Percentiles rank a stretch among this genome's conserved stretches.
Conservation (phyloP, 768 basidiomycete genomes). For the Pleurotus sapidus region DNA sequence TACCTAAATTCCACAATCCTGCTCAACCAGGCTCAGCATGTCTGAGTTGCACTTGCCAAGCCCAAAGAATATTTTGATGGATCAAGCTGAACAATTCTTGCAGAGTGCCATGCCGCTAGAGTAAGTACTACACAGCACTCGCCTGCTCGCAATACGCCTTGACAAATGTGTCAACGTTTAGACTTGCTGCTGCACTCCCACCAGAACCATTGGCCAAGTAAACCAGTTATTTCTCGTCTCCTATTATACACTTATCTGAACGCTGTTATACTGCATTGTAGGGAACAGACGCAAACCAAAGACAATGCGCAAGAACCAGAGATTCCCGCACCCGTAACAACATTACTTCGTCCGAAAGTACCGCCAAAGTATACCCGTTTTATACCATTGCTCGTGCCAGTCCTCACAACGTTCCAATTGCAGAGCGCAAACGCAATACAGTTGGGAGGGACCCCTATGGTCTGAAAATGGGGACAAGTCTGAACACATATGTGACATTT, state of each 20-base stretch:
- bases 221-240: not conserved
- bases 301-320: constrained; percentile 1
- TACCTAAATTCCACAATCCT: not conserved
- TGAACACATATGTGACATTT: constrained; percentile 47
- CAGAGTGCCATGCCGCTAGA: constrained; percentile 34
- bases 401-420: not conserved
- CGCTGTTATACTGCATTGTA: too few relatives aligned
- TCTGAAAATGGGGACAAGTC: constrained; percentile 33
- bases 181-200: constrained; percentile 31
- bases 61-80: constrained; percentile 13
- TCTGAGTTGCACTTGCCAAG: constrained; percentile 5
- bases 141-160: too few relatives aligned
- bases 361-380: constrained; percentile 17
- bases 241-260: too few relatives aligned
- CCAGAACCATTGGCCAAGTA: constrained; percentile 8
- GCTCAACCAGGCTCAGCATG: not conserved
- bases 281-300: too few relatives aligned
- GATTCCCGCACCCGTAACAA: constrained; percentile 8
- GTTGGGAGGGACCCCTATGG: constrained; percentile 59
- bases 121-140: constrained; percentile 22
- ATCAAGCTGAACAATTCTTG: constrained; percentile 33
- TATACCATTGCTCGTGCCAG: not conserved
- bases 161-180: constrained; percentile 7
- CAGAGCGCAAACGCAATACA: constrained; percentile 62
- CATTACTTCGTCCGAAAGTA: not conserved